phyloP scores from a whole-genome alignment of 2,329 filamentous ascomycete genomes.

The Pyrenophora seminiperda region DNA sequence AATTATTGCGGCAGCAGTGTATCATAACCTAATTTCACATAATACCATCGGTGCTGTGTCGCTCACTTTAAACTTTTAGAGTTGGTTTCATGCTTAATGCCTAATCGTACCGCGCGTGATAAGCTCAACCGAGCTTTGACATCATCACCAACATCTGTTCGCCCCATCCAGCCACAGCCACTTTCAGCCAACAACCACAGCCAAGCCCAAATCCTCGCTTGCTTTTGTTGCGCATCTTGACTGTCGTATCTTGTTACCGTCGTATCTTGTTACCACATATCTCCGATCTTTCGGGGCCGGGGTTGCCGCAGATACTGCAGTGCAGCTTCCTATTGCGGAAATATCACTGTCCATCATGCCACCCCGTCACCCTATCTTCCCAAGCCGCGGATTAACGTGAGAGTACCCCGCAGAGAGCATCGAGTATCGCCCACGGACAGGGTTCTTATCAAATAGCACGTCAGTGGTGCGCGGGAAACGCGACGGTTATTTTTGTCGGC shows the following conservation, averaged over 20 bases:
- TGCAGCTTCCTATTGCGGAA: slow-evolving; percentile 33
- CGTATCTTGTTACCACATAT: background rate
- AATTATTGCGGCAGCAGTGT: background rate
- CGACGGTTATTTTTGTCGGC: background rate
- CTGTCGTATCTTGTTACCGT: background rate
- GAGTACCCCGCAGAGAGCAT: slow-evolving; percentile 22
- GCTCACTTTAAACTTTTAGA: slow-evolving; percentile 19
- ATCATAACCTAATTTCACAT: background rate
- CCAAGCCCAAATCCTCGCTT: slow-evolving; percentile 3
- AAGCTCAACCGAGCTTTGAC: slow-evolving; percentile 15
- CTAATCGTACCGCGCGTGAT: slow-evolving; percentile 7
- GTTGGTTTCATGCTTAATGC: slow-evolving; percentile 26
- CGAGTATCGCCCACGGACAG: slow-evolving; percentile 9
- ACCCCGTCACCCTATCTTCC: slow-evolving; percentile 18
- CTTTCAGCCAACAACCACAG: background rate
- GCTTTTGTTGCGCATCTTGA: slow-evolving; percentile 1
- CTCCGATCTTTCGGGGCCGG: slow-evolving; percentile 1
- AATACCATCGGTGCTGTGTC: background rate
- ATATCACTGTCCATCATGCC: slow-evolving; percentile 18
- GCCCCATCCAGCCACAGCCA: background rate
- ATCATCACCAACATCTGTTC: slow-evolving; percentile 4
- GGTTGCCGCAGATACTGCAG: background rate
- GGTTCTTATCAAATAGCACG: slow-evolving; percentile 23
- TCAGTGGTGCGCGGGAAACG: background rate
- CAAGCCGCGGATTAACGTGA: slow-evolving; percentile 14